A percentile compares a stretch with the other conserved stretches of the same genome.
Evolutionary conservation across 805 yeast genomes (phyloP).

Genomic region (Teunomyces pallodes): DNA sequence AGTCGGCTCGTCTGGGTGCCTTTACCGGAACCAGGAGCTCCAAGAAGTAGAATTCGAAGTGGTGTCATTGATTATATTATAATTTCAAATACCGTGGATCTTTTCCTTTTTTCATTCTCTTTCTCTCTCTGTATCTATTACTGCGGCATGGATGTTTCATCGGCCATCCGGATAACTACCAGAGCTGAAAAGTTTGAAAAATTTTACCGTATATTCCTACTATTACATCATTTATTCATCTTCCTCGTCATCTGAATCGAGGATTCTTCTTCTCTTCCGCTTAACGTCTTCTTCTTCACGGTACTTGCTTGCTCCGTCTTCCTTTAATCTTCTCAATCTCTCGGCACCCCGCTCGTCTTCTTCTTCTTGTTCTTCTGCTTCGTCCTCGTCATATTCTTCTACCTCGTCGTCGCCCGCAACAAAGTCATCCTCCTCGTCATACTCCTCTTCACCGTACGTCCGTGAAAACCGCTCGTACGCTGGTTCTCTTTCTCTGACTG

Average conservation of each 20-base stretch:
- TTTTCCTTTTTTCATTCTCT: background rate
- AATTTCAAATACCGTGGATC: background rate
- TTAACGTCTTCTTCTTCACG: constrained; percentile 32
- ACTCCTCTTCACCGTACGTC: constrained; percentile 32
- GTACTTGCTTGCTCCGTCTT: constrained; percentile 55
- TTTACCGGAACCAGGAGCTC: constrained; percentile 96
- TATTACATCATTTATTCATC: constrained; percentile 25
- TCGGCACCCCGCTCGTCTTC: constrained; percentile 57
- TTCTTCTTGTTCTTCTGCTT: constrained; percentile 46
- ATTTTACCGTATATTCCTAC: background rate
- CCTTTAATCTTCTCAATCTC: constrained; percentile 52
- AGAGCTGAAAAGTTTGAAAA: background rate
- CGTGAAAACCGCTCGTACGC: constrained; percentile 39
- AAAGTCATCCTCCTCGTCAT: constrained; percentile 42
- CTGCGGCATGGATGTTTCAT: background rate
- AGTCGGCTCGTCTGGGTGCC: constrained; percentile 82
- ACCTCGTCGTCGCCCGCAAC: constrained; percentile 43
- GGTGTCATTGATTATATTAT: constrained; percentile 28
- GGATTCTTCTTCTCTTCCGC: constrained; percentile 48
- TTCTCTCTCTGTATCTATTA: background rate
- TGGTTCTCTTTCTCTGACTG: constrained; percentile 24
- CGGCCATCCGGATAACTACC: too few relatives aligned
- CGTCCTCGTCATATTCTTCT: constrained; percentile 40
- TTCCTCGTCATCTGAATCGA: constrained; percentile 49
- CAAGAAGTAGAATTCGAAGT: constrained; percentile 68